Base-by-base conservation (phyloP, 2,329 filamentous ascomycete species). In the Paraphoma sp. region DNA sequence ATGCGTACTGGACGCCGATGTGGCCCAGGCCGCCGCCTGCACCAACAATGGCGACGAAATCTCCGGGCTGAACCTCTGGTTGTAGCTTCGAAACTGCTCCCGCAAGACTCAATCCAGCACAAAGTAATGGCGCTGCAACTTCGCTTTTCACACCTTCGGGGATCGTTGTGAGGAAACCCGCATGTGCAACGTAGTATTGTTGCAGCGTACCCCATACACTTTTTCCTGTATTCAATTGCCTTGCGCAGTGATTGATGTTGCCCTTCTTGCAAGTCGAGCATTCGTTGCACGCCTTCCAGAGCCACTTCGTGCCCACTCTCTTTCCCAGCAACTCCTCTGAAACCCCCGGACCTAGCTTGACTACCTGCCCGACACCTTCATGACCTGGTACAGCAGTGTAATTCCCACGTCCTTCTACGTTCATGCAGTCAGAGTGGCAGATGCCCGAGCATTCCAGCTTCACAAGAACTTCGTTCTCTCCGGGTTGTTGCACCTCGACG, bases 11-110 rank as follows among this genome's bases (percentile, higher is more conserved):
- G 64, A 91, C 83, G 16, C 91, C 92, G 64, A 95, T 82, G 52
- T 85, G 87, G 29, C 92, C 92, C 51, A 96, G 83, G 60, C 91
- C 91, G 72, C 92, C 92, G 56, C 91, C 92, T 23, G 92, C 92
- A 68, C 93, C 93, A 52, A 95, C 90, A 64, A 96, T 89, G 60
- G 90, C 92, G 12, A 96, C 87, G 18, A 82, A 88, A 74, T 95
- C 87, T 17, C 92, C 92, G 1, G 91, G 86, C 46, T 84, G 81
- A 29, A 85, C 87, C 45, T 87, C 87, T 0, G 91, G 92, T 76
- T 92, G 89, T 12, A 89, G 89, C 80, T 93, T 94, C 81, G 94
- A 95, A 54, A 94, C 91, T 2, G 91, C 83, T 0, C 92, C 92
- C 1, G 92, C 96, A 41, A 96, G 80, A 28, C 92, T 75, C 18